A percentile compares a stretch with the other conserved stretches of the same genome.
These are phyloP conservation scores for Saksenaea vasiformis DNA, from an alignment of 371 early-diverging fungal genomes.

Conservation along the genomic window DNA sequence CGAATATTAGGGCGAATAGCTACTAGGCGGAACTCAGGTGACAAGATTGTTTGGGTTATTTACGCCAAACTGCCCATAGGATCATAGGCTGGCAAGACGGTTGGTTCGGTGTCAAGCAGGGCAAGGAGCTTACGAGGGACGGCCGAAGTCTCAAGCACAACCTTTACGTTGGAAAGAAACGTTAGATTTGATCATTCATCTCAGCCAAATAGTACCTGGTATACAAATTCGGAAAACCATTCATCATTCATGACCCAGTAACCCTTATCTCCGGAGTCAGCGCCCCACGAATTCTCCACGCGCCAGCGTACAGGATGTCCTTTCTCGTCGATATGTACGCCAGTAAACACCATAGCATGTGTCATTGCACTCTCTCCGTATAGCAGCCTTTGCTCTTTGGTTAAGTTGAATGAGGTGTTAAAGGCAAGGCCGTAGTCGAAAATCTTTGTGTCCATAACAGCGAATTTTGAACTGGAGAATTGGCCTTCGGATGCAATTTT, in stretches of 20 bases:
- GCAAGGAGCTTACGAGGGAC: constrained; percentile 61
- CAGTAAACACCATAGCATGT: constrained; percentile 84
- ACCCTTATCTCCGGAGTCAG: constrained; percentile 70
- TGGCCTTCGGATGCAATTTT: constrained; percentile 24
- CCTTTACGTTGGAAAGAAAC: constrained; percentile 15
- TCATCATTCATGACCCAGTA: constrained; percentile 79
- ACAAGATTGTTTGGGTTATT: too few relatives aligned
- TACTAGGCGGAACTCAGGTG: too few relatives aligned
- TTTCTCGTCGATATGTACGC: constrained; percentile 72
- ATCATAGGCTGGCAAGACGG: constrained; percentile 77
- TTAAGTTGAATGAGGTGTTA: constrained; percentile 60
- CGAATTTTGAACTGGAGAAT: constrained; percentile 46
- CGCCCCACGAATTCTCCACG: constrained; percentile 83
- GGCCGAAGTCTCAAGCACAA: constrained; percentile 70
- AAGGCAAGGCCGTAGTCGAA: constrained; percentile 75
- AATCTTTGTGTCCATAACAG: constrained; percentile 67
- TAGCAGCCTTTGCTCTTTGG: constrained; percentile 72
- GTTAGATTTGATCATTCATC: background rate
- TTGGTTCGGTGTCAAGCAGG: constrained; percentile 63
- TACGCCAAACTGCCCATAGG: constrained; percentile 73
- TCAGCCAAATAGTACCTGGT: constrained; percentile 49
- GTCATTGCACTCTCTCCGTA: constrained; percentile 82
- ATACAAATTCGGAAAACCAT: constrained; percentile 83
- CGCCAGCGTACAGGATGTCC: constrained; percentile 74
- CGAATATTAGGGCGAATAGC: too few relatives aligned